Base-by-base conservation (phyloP, 2,329 filamentous ascomycete species). In the Paracoccidioides lutzii region DNA sequence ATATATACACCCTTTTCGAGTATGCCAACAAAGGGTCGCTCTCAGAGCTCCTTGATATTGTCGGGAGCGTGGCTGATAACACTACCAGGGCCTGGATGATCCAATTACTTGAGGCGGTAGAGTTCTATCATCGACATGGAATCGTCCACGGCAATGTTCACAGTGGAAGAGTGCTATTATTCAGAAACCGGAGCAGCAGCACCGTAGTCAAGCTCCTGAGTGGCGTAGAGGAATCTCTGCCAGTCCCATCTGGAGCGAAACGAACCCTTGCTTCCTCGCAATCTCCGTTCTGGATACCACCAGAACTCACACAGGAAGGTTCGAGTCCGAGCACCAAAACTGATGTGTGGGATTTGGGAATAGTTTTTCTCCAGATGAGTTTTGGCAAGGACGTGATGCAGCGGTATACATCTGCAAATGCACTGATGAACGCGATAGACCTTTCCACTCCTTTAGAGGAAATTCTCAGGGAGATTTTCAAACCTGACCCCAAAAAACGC, bases 271-370 rank as follows among this genome's bases (percentile, higher is more conserved):
- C 68, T 4, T 81, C 85, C 14, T 85, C 87, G 15, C 85, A 84
- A 61, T 90, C 88, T 14, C 83, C 85, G 1, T 88, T 89, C 61
- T 95, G 90, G 90, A 71, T 87, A 5, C 83, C 90, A 1, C 87
- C 90, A 1, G 90, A 95, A 70, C 78, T 90, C 49, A 78, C 76
- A 0, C 81, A 78, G 57, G 84, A 80, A 33, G 78, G 78, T 35
- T 76, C 66, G 38, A 66, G 69, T 41, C 68, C 69, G 53, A 85
- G 68, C 77, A 85, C 72, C 64, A 95, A 95, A 68, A 88, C 89
- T 0, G 93, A 97, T 67, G 81, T 97, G 7, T 98, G 93, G 93
- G 88, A 96, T 61, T 83, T 98, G 64, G 93, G 93, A 4, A 82
- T 96, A 35, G 81, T 96, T 4, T 87, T 96, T 63, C 71, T 95